Evolutionary conservation across 306 rosid genomes (phyloP).

Genomic region (Glycine soja): DNA sequence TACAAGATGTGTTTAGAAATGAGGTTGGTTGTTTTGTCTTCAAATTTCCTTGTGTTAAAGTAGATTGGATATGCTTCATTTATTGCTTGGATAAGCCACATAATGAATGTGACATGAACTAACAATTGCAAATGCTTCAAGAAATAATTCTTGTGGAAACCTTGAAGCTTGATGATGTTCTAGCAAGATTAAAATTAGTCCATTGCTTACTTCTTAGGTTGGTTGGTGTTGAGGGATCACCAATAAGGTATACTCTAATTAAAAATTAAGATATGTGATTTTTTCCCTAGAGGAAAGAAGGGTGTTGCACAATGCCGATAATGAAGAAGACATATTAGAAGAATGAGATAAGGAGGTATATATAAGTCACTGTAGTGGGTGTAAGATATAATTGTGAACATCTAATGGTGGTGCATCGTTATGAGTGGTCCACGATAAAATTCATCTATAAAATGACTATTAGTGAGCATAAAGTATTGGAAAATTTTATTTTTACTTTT

Average conservation of each 20-base stretch:
- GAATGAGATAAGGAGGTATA: neutral
- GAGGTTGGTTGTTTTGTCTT: conserved; percentile 25
- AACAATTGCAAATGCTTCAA: conserved; percentile 50
- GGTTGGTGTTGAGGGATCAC: conserved; percentile 90
- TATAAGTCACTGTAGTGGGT: too few relatives aligned
- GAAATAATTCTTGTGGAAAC: conserved; percentile 90
- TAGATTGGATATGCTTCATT: neutral
- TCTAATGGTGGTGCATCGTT: too few relatives aligned
- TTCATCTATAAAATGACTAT: too few relatives aligned
- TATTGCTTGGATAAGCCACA: neutral
- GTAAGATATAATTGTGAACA: too few relatives aligned
- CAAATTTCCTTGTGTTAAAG: conserved; percentile 13
- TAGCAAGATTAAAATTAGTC: conserved; percentile 63
- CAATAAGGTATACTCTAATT: conserved; percentile 81
- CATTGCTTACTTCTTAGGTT: conserved; percentile 71
- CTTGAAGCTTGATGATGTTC: conserved; percentile 75
- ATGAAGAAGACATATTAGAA: neutral
- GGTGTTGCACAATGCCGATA: neutral
- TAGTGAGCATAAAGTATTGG: too few relatives aligned
- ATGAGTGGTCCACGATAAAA: too few relatives aligned
- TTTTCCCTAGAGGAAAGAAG: neutral
- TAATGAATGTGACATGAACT: conserved; percentile 27
- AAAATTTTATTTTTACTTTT: too few relatives aligned
- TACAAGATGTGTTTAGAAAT: neutral
- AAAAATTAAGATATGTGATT: conserved; percentile 47